A percentile compares a stretch with the other conserved stretches of the same genome.
Evolutionary conservation across 768 basidiomycete genomes (phyloP).

Genomic region (Pleurotus citrinopileatus): DNA sequence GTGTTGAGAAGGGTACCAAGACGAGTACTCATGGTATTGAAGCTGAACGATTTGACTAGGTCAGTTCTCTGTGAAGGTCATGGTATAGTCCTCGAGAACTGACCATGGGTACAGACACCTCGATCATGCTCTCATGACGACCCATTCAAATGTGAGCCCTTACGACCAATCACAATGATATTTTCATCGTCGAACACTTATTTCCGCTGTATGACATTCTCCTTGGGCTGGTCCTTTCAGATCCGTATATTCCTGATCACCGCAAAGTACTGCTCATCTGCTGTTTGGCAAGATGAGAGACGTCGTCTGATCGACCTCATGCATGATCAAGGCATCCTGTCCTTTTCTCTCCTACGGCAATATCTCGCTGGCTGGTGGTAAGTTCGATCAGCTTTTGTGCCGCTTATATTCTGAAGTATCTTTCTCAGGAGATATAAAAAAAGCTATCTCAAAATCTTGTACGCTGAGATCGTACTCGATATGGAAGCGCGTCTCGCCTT

Average conservation of each 20-base stretch:
- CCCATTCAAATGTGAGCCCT: constrained; percentile 64
- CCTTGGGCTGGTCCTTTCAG: constrained; percentile 32
- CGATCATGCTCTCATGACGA: constrained; percentile 64
- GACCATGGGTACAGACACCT: background rate
- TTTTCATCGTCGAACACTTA: background rate
- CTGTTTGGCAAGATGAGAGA: constrained; percentile 75
- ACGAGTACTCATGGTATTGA: constrained; percentile 79
- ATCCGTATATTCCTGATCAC: constrained; percentile 88
- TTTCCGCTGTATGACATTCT: too few species aligned
- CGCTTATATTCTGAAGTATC: constrained; percentile 6
- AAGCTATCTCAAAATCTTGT: constrained; percentile 44
- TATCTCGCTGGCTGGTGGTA: constrained; percentile 73
- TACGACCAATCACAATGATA: background rate
- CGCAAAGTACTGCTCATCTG: constrained; percentile 81
- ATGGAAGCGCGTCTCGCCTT: constrained; percentile 53
- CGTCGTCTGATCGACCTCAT: constrained; percentile 43
- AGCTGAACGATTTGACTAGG: constrained; percentile 84
- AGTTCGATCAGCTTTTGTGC: constrained; percentile 20
- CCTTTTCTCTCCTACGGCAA: constrained; percentile 39
- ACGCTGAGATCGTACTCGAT: constrained; percentile 66
- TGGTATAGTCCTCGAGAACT: constrained; percentile 2
- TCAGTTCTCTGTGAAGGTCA: constrained; percentile 23
- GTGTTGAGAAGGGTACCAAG: constrained; percentile 85
- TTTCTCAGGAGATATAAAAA: constrained; percentile 55
- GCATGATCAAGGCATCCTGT: constrained; percentile 48